phyloP scores from a whole-genome alignment of 176 grass and related monocot species.

The maize (Zea mays) region DNA sequence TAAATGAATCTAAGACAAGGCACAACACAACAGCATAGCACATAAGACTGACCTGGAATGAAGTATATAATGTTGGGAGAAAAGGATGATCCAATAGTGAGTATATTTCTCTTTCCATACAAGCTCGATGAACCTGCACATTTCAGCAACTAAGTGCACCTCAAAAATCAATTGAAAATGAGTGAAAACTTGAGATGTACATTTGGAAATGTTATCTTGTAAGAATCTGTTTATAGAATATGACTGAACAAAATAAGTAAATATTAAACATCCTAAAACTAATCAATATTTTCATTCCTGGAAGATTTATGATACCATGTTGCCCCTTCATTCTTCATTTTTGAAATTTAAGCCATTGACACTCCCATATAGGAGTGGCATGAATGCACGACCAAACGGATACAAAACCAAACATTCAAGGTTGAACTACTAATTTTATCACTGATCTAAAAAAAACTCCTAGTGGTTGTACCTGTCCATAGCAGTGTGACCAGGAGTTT shows the following conservation, averaged over 20 bases:
- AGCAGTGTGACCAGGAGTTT: not conserved
- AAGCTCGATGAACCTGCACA: conserved; percentile 88
- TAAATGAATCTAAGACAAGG: conserved; percentile 22
- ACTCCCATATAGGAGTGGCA: not conserved
- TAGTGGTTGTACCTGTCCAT: not conserved
- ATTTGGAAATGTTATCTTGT: not conserved
- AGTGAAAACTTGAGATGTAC: not conserved
- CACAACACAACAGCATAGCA: not conserved
- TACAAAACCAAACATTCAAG: not conserved
- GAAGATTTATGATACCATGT: not conserved
- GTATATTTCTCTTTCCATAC: conserved; percentile 96
- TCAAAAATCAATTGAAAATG: conserved; percentile 16
- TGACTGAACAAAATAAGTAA: not conserved
- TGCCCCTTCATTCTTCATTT: conserved; percentile 11
- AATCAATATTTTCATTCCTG: not conserved
- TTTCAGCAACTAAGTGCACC: conserved; percentile 23
- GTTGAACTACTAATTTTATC: not conserved
- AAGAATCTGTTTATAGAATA: not conserved
- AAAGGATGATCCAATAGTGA: conserved; percentile 95
- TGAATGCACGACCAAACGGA: not conserved
- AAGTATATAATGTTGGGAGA: conserved; percentile 93
- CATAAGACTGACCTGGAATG: conserved; percentile 76
- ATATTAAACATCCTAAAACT: not conserved
- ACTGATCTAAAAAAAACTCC: not conserved
- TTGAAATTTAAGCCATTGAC: not conserved